Evolutionary conservation across 177 flowering plant genomes (phyloP).

Genomic region (Vitis hybrid): DNA sequence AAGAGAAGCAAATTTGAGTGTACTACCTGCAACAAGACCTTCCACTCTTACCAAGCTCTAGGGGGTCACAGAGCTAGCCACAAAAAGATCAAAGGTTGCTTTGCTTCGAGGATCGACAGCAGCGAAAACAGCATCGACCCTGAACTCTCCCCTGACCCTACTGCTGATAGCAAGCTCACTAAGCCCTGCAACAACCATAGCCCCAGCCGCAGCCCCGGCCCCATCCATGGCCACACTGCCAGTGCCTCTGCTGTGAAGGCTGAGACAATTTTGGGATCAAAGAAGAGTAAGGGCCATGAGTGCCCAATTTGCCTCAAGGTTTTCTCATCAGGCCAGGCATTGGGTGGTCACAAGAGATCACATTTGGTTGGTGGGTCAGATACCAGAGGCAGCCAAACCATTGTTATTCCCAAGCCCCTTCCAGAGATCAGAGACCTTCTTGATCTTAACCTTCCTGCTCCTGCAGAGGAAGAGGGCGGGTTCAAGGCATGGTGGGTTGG

Average conservation of each 20-base stretch:
- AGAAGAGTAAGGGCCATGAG: constrained; percentile 40
- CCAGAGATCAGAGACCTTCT: constrained; percentile 34
- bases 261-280: constrained; percentile 6
- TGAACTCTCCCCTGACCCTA: constrained; percentile 17
- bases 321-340: constrained; percentile 65
- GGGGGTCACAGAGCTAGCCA: constrained; percentile 80
- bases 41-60: constrained; percentile 65
- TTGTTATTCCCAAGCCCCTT: constrained; percentile 24
- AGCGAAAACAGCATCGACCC: constrained; percentile 27
- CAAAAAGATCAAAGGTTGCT: constrained; percentile 51
- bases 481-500: constrained; percentile 45
- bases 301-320: constrained; percentile 61
- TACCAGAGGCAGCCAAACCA: constrained; percentile 15
- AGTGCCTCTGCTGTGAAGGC: constrained; percentile 1
- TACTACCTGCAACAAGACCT: constrained; percentile 45
- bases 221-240: not conserved
- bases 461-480: constrained; percentile 42
- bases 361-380: constrained; percentile 36
- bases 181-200: constrained; percentile 3
- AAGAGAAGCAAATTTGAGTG: constrained; percentile 48
- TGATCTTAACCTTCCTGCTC: constrained; percentile 66
- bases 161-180: constrained; percentile 9
- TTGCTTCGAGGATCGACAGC: constrained; percentile 29
- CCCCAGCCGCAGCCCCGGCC: not conserved
- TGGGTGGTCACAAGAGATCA: constrained; percentile 75